Base-by-base conservation (phyloP, 2,329 filamentous ascomycete genomes). In the Cytospora schulzeri region DNA sequence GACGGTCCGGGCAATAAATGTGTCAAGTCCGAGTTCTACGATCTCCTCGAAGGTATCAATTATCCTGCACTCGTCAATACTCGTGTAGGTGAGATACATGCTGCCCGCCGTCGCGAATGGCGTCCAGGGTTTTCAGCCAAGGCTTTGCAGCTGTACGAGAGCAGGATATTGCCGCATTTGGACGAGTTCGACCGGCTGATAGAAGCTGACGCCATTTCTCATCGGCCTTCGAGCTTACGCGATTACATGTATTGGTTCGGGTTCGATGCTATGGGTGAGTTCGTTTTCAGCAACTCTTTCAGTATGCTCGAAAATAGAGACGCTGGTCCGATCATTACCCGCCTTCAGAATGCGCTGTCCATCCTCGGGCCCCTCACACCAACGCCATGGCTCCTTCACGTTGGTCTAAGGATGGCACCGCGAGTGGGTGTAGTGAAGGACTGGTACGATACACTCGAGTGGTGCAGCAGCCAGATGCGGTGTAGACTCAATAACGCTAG, bases 231-330 rank as follows among this genome's bases (percentile, higher is more conserved):
- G 0, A 66, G 70, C 35, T 57, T 71, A 24, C 66, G 68, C 15
- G 63, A 70, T 35, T 62, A 69, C 1, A 67, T 73, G 26, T 71
- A 70, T 60, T 75, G 72, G 72, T 72, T 76, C 22, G 68, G 66
- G 2, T 74, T 73, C 15, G 72, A 77, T 38, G 69, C 76, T 45
- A 78, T 79, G 71, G 75, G 76, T 3, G 74, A 77, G 31, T 68
- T 78, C 17, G 69, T 73, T 4, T 75, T 79, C 58, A 72, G 74
- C 26, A 73, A 74, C 63, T 72, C 74, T 0, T 78, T 78, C 62
- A 68, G 71, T 28, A 76, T 77, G 73, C 67, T 77, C 28, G 56
- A 63, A 1, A 57, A 70, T 24, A 59, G 70, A 31, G 48, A 70
- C 22, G 74, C 70, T 72, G 73, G 74, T 31, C 61, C 69, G 31